A percentile compares a stretch with the other conserved stretches of the same genome.
Evolutionary conservation across 116 monocot species (phyloP).

Genomic region (Phalaenopsis hybrid): DNA sequence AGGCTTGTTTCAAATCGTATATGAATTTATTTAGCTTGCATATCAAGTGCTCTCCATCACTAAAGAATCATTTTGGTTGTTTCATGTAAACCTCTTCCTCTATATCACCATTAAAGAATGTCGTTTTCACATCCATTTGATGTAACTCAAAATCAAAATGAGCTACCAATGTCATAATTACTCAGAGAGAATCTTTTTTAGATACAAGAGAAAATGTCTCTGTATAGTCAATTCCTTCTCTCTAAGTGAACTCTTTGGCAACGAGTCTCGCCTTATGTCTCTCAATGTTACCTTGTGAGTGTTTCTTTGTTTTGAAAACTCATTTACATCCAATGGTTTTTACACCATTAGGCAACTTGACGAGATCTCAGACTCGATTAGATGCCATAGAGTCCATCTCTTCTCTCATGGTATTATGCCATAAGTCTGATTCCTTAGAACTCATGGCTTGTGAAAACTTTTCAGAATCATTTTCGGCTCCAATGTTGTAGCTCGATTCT

Average conservation of each 20-base stretch:
- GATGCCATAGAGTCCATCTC: neutral
- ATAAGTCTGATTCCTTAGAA: neutral
- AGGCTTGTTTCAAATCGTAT: slow-evolving; percentile 11
- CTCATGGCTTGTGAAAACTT: neutral
- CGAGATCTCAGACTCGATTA: neutral
- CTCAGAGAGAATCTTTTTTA: slow-evolving; percentile 7
- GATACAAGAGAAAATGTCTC: slow-evolving; percentile 10
- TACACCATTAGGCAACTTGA: neutral
- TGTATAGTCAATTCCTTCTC: slow-evolving; percentile 6
- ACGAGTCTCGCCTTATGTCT: slow-evolving; percentile 9
- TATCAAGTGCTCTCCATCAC: neutral
- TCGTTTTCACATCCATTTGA: slow-evolving; percentile 12
- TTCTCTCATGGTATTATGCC: neutral
- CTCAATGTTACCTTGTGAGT: neutral
- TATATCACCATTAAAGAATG: slow-evolving; percentile 6
- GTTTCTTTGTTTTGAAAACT: neutral
- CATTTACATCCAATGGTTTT: slow-evolving; percentile 7
- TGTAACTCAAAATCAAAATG: slow-evolving; percentile 8
- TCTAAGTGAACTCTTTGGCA: slow-evolving; percentile 7
- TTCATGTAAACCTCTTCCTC: slow-evolving; percentile 10
- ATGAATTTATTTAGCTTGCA: slow-evolving; percentile 15
- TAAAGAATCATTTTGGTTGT: neutral
- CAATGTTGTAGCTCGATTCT: neutral
- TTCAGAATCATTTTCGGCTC: neutral
- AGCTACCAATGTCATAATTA: slow-evolving; percentile 2